Evolutionary conservation across 768 basidiomycete genomes (phyloP), one percentile per base, ranked within the genome.

Genomic region (Lactifluus rugatus): DNA sequence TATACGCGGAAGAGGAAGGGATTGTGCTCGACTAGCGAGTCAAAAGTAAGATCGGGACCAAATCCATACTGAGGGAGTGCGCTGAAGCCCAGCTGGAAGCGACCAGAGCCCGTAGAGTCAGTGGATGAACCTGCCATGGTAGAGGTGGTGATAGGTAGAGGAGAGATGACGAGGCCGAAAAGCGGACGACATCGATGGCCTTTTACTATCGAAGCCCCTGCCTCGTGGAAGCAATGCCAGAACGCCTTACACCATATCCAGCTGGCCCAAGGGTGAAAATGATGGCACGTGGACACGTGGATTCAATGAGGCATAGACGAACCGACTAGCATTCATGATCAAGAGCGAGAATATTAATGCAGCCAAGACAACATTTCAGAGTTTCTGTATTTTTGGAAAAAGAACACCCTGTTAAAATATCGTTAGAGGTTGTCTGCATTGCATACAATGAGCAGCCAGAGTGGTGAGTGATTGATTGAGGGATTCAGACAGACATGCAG

Each of bases 1-100:
- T 89, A 83, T 14, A 90, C 81, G 44, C 88, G 85, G 74, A 86
- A 90, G 65, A 90, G 77, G 71, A 87, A 89, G 34, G 79, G 81
- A 67, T 89, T 89, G 54, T 77, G 74, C 53, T 77, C 72, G 62
- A 84, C 70, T 45, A 90, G 78, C 36, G 71, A 73, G 52, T 80
- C 77, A 67, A 89, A 89, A 44, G 81, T 74, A 67, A 78, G 71
- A 62, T 84, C 80, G 44, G 78, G 67, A 44, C 82, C 79, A 67
- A 88, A 89, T 52, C 87, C 87, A 65, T 84, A 84, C 69, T 87
- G 88, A 53, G 87, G 86, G 48, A 87, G 76, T 37, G 62, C 66
- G 49, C 58, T 66, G 66, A 63, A 63, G 56, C 63, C 61, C 36
- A 65, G 48, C 53, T 66, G 65, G 52, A 61, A 64, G 52, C 58